Conservation (phyloP, 2,329 filamentous ascomycete genomes). For the Microsporum audouinii region DNA sequence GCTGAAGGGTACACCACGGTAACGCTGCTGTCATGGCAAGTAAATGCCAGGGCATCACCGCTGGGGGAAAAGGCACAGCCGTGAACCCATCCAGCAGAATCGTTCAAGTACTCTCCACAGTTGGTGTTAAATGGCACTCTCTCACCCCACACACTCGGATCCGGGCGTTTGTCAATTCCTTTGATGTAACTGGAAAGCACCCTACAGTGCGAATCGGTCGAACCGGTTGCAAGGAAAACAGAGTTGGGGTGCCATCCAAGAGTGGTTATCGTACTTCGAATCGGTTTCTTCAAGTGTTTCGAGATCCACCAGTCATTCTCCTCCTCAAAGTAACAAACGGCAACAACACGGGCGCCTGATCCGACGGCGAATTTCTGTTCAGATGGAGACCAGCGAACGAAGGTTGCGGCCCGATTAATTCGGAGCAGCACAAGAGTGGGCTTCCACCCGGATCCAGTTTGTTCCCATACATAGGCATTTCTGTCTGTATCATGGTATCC, state of each 20-base stretch:
- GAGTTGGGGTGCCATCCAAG: slow-evolving; percentile 97
- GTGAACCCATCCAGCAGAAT: slow-evolving; percentile 94
- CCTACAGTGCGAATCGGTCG: slow-evolving; percentile 91
- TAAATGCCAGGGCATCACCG: slow-evolving; percentile 86
- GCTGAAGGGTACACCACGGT: slow-evolving; percentile 91
- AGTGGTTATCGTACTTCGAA: slow-evolving; percentile 90
- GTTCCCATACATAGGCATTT: slow-evolving; percentile 97
- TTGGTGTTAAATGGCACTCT: slow-evolving; percentile 95
- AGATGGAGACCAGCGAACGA: slow-evolving; percentile 91
- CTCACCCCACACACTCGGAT: slow-evolving; percentile 87
- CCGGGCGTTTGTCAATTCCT: slow-evolving; percentile 74
- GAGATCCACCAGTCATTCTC: slow-evolving; percentile 99
- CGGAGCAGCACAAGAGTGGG: slow-evolving; percentile 92
- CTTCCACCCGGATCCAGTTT: slow-evolving; percentile 84
- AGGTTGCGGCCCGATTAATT: slow-evolving; percentile 93
- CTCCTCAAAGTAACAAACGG: slow-evolving; percentile 96
- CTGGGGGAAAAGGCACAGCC: slow-evolving; percentile 85
- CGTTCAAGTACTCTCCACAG: slow-evolving; percentile 91
- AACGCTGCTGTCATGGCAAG: slow-evolving; percentile 89
- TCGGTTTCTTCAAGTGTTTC: slow-evolving; percentile 98
- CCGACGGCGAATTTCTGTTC: slow-evolving; percentile 97
- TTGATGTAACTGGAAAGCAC: slow-evolving; percentile 97
- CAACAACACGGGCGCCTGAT: slow-evolving; percentile 87
- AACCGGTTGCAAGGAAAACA: slow-evolving; percentile 84
- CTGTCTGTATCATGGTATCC: slow-evolving; percentile 51